A percentile compares a stretch with the other conserved stretches of the same genome.
phyloP scores from a whole-genome alignment of 495 filamentous ascomycete species.

The Hyaloscypha variabilis region DNA sequence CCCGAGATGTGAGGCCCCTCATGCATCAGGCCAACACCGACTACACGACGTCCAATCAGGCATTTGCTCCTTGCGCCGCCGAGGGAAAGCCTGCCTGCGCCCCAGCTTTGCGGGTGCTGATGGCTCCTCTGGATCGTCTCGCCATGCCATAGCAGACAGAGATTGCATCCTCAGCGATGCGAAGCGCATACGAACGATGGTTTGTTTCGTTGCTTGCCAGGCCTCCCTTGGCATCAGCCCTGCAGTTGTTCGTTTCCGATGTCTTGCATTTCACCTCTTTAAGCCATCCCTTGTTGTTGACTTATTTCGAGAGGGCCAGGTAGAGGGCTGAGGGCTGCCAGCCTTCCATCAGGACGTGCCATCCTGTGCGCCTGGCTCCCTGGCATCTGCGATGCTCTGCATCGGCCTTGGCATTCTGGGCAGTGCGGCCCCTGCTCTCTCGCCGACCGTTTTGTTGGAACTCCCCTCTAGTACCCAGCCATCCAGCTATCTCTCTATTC shows the following conservation, averaged over 20 bases:
- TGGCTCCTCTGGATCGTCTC: neutral
- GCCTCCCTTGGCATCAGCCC: too few relatives aligned
- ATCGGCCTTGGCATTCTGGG: neutral
- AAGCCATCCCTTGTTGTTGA: neutral
- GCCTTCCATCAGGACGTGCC: neutral
- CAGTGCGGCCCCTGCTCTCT: neutral
- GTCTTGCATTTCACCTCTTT: conserved; percentile 3
- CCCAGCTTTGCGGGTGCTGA: neutral
- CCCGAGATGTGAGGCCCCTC: neutral
- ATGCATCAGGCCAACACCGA: neutral
- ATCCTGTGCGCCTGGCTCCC: neutral
- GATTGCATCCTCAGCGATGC: neutral
- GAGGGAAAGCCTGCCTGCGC: neutral
- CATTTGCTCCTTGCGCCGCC: neutral
- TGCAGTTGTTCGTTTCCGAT: conserved; percentile 1
- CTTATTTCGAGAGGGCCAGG: neutral
- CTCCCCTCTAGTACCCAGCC: neutral
- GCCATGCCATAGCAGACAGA: too few relatives aligned
- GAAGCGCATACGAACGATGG: neutral
- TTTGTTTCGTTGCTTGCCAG: neutral
- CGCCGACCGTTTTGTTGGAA: conserved; percentile 6
- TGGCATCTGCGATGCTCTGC: neutral
- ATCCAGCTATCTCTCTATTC: neutral
- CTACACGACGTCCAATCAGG: neutral
- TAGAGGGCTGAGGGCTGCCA: neutral